phyloP scores from a whole-genome alignment of 495 filamentous ascomycete species.

The Chaetomium cochliodes region DNA sequence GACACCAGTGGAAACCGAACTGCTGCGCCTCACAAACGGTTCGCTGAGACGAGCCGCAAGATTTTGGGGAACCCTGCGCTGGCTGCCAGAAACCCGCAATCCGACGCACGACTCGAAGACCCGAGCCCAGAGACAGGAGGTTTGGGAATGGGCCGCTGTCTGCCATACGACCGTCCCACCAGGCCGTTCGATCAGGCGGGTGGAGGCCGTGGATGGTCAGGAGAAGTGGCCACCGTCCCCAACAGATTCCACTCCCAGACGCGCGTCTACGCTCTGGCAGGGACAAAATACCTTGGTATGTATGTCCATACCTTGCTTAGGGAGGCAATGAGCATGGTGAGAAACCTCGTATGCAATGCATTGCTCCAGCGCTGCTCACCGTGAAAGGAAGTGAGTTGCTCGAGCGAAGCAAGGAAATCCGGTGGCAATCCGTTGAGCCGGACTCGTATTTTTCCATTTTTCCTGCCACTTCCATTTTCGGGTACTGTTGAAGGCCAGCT shows the following conservation, averaged over 20 bases:
- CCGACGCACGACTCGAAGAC: not conserved
- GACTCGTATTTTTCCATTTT: not conserved
- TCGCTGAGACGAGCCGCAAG: constrained; percentile 10
- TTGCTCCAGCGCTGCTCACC: not conserved
- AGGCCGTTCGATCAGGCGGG: constrained; percentile 17
- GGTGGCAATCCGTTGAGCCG: not conserved
- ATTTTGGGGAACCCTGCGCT: constrained; percentile 14
- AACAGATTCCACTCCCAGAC: constrained; percentile 14
- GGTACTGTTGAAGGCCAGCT: not conserved
- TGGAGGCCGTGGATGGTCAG: not conserved
- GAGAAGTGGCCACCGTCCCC: not conserved
- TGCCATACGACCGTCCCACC: constrained; percentile 16
- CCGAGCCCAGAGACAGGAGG: not conserved
- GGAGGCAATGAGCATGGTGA: not conserved
- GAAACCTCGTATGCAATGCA: not conserved
- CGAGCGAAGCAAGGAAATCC: not conserved
- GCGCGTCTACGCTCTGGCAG: constrained; percentile 16
- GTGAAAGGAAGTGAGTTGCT: not conserved
- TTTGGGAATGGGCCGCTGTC: constrained; percentile 15
- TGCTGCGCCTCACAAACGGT: constrained; percentile 23
- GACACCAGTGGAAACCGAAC: constrained; percentile 10
- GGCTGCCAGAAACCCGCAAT: constrained; percentile 1
- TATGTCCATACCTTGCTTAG: not conserved
- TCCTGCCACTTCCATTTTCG: constrained; percentile 12
- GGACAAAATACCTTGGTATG: no score